Conservation (phyloP, 169 alveolate genomes). For the Perkinsus chesapeaki region DNA sequence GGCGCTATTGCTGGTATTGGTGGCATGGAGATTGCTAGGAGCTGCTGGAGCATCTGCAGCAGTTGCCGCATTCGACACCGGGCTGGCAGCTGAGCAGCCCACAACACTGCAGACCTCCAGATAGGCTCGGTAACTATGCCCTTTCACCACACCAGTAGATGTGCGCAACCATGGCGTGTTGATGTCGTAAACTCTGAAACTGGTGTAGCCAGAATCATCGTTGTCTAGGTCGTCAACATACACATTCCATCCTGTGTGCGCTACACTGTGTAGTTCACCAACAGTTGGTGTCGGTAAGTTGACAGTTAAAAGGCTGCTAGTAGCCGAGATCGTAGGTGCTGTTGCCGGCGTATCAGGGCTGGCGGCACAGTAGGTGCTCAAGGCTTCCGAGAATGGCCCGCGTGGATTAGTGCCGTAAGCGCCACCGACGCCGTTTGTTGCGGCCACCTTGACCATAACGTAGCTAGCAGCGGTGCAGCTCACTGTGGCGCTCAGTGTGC, state of each 20-base stretch:
- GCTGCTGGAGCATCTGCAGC: constrained; percentile 7
- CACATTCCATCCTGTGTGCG: constrained; percentile 10
- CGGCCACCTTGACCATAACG: constrained; percentile 11
- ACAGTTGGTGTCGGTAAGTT: not conserved
- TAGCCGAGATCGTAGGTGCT: not conserved
- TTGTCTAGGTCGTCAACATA: constrained; percentile 8
- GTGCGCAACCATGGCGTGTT: not conserved
- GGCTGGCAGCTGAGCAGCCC: constrained; percentile 4
- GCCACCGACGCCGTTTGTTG: constrained; percentile 14
- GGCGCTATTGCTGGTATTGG: not conserved
- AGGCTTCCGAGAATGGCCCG: constrained; percentile 1
- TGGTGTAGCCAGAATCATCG: not conserved
- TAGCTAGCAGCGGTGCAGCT: not conserved
- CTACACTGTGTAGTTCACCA: not conserved
- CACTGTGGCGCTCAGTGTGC: not conserved
- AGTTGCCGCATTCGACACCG: not conserved
- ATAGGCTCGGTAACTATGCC: constrained; percentile 8
- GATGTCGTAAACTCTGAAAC: not conserved
- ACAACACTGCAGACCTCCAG: not conserved
- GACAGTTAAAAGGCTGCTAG: not conserved
- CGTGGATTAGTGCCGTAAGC: not conserved
- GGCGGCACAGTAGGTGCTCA: not conserved
- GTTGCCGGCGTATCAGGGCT: constrained; percentile 3
- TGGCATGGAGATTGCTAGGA: not conserved
- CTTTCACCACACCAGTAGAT: not conserved